Base-by-base conservation (phyloP, 495 filamentous ascomycete genomes). In the Hypoxylon lienhwacheense region DNA sequence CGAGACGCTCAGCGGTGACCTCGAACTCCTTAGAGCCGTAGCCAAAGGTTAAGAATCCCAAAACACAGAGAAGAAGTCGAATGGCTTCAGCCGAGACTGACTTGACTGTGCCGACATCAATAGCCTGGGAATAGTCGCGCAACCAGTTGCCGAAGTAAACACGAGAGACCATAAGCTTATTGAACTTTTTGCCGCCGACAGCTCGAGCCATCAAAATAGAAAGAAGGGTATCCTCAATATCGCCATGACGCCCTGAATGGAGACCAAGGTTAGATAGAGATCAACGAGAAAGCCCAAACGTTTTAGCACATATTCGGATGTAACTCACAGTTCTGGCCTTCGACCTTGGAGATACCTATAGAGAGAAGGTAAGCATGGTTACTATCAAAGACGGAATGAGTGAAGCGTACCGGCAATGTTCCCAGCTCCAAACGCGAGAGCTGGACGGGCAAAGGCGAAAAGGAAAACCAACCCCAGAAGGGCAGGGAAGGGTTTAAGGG, bases 141-240 rank as follows among this genome's bases (percentile, higher is more conserved):
- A 95, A 77, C 91, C 91, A 96, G 73, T 95, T 95, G 20, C 91
- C 91, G 73, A 96, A 96, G 66, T 82, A 84, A 53, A 90, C 86
- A 26, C 89, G 84, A 52, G 90, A 88, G 52, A 95, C 87, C 70
- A 86, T 88, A 60, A 95, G 79, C 72, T 91, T 91, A 73, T 81
- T 79, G 67, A 96, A 96, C 59, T 89, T 92, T 75, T 88, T 86
- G 59, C 87, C 87, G 52, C 89, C 87, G 29, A 85, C 83, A 46
- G 81, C 82, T 41, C 80, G 78, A n/a, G 89, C 84, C 78, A 93
- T 85, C 46, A 85, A 65, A 20, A 96, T 72, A 36, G 74, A 81
- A 48, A 95, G 81, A 14, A 96, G 79, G 22, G 86, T 82, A 77
- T 96, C 91, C 79, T 96, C 91, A 65, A 96, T 93, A 70, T 97